Conservation (phyloP, 352 stramenopile species). For the Phytophthora tentaculata region DNA sequence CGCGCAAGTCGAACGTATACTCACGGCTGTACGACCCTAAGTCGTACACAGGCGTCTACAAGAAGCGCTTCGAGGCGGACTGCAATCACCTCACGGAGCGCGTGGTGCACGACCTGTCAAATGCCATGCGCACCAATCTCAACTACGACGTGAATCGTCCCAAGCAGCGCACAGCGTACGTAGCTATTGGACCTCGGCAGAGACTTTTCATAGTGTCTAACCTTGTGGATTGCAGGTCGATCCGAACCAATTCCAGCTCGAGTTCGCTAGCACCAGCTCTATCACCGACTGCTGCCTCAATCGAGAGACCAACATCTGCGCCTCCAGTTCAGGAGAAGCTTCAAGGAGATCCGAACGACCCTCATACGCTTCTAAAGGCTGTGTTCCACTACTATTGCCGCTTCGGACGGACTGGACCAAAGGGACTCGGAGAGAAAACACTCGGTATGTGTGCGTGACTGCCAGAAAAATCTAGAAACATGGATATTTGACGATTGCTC, state of each 20-base stretch:
- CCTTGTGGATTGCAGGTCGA: slow-evolving; percentile 7
- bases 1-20: slow-evolving; percentile 54
- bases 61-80: slow-evolving; percentile 65
- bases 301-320: slow-evolving; percentile 24
- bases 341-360: slow-evolving; percentile 75
- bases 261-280: slow-evolving; percentile 3
- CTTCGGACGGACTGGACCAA: slow-evolving; percentile 76
- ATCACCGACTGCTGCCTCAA: slow-evolving; percentile 4
- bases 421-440: slow-evolving; percentile 69
- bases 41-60: slow-evolving; percentile 73
- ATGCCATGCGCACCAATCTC: slow-evolving; percentile 62
- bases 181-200: not conserved
- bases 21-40: slow-evolving; percentile 60
- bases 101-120: slow-evolving; percentile 60
- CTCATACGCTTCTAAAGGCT: slow-evolving; percentile 78
- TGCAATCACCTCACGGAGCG: slow-evolving; percentile 55
- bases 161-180: slow-evolving; percentile 56
- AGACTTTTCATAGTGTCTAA: slow-evolving; percentile 11
- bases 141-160: slow-evolving; percentile 55
- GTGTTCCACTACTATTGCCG: slow-evolving; percentile 90
- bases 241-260: slow-evolving; percentile 6
- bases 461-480: not conserved
- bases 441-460: slow-evolving; percentile 44
- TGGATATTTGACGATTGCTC: too few relatives aligned
- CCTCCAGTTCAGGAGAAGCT: slow-evolving; percentile 42